phyloP scores from a whole-genome alignment of 371 early-diverging fungal genomes.

The Mortierella sp. region DNA sequence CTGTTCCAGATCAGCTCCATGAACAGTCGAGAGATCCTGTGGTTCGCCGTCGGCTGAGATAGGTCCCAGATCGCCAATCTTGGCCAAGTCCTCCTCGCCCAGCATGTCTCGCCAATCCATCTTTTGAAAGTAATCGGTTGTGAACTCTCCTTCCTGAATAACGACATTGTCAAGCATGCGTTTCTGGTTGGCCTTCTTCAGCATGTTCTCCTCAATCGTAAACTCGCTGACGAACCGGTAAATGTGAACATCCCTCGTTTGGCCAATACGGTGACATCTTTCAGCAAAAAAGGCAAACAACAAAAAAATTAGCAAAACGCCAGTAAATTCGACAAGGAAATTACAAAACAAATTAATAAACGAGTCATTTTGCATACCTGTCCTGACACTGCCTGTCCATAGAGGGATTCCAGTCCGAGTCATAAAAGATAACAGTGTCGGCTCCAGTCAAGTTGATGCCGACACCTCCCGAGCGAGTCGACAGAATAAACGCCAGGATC shows the following conservation, averaged over 20 bases:
- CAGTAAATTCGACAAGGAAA: slow-evolving; percentile 51
- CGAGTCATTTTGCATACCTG: slow-evolving; percentile 53
- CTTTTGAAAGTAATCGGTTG: slow-evolving; percentile 77
- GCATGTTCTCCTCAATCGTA: slow-evolving; percentile 93
- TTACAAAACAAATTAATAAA: slow-evolving; percentile 41
- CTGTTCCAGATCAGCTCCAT: slow-evolving; percentile 70
- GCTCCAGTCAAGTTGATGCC: slow-evolving; percentile 99
- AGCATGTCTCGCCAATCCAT: slow-evolving; percentile 78
- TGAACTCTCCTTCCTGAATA: slow-evolving; percentile 87
- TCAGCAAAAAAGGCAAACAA: slow-evolving; percentile 42
- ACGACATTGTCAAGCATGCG: slow-evolving; percentile 89
- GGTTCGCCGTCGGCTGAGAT: slow-evolving; percentile 35
- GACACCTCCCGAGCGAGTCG: slow-evolving; percentile 95
- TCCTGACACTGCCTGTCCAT: slow-evolving; percentile 80
- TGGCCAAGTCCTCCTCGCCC: slow-evolving; percentile 67
- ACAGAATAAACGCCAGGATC: slow-evolving; percentile 89
- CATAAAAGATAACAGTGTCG: slow-evolving; percentile 96
- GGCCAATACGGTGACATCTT: slow-evolving; percentile 96
- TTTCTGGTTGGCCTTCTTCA: slow-evolving; percentile 88
- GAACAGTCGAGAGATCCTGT: slow-evolving; percentile 36
- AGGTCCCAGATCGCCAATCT: slow-evolving; percentile 60
- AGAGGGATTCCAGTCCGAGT: slow-evolving; percentile 97
- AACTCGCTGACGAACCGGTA: slow-evolving; percentile 90
- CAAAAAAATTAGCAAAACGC: slow-evolving; percentile 54
- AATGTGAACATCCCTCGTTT: slow-evolving; percentile 93